phyloP scores from a whole-genome alignment of 805 yeast genomes.

The Ascoidea tarda region DNA sequence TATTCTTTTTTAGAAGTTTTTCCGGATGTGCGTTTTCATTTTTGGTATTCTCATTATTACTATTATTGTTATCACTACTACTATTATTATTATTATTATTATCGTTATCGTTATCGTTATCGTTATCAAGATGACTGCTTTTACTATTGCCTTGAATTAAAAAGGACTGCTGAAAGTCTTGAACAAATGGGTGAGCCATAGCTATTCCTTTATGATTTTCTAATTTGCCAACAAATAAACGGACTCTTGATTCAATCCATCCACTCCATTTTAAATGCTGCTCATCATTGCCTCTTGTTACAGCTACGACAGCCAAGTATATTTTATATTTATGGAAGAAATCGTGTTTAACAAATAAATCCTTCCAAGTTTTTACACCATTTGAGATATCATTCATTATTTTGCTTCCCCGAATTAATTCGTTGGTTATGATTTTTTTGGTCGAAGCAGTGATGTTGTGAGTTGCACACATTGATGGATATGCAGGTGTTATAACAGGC shows the following conservation, averaged over 20 bases:
- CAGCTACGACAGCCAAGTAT: slow-evolving; percentile 70
- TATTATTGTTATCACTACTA: not conserved
- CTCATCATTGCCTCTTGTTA: slow-evolving; percentile 60
- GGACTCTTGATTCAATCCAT: slow-evolving; percentile 75
- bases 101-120: slow-evolving; percentile 20
- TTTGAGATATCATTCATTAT: slow-evolving; percentile 52
- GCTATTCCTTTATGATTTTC: slow-evolving; percentile 65
- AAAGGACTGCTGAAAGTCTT: slow-evolving; percentile 48
- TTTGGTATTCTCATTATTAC: slow-evolving; percentile 4
- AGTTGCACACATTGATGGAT: slow-evolving; percentile 98
- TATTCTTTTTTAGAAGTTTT: slow-evolving; percentile 2
- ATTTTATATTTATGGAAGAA: slow-evolving; percentile 78
- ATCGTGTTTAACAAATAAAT: slow-evolving; percentile 62
- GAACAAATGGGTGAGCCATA: slow-evolving; percentile 83
- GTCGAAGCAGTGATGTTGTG: slow-evolving; percentile 90
- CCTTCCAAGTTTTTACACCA: slow-evolving; percentile 60
- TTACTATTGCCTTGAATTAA: slow-evolving; percentile 14
- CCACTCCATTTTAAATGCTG: slow-evolving; percentile 90
- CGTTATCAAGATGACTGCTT: slow-evolving; percentile 23
- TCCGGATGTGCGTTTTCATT: slow-evolving; percentile 6
- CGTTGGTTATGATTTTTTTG: slow-evolving; percentile 66
- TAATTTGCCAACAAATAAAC: slow-evolving; percentile 70
- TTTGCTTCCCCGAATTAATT: slow-evolving; percentile 62
- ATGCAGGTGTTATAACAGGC: slow-evolving; percentile 98
- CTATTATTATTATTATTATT: slow-evolving; percentile 14